These are phyloP conservation scores for Quercus phellos DNA, from an alignment of 331 rosid genomes.

Conservation along the genomic window DNA sequence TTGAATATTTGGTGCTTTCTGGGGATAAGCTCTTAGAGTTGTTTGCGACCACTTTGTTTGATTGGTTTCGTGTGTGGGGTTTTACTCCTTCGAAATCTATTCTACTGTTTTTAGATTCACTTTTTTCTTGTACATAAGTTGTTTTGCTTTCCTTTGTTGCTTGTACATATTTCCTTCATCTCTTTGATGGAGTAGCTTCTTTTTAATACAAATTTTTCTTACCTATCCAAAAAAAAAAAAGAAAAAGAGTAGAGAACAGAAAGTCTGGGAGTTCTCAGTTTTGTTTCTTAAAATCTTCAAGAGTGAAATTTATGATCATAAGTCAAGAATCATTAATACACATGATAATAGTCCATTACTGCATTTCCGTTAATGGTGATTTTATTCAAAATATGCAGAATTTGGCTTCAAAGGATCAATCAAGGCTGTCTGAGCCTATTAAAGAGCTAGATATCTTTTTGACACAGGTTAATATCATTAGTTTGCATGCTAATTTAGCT, in stretches of 20 bases:
- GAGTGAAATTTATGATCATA: not conserved
- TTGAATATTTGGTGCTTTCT: no score
- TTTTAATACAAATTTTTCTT: no score
- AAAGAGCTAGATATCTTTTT: constrained; percentile 83
- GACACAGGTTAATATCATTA: constrained; percentile 60
- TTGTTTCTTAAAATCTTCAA: constrained; percentile 9
- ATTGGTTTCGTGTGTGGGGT: no score
- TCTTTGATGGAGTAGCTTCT: no score
- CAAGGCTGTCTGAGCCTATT: constrained; percentile 68
- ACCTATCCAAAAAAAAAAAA: no score
- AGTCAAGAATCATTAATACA: not conserved
- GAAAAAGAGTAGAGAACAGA: not conserved
- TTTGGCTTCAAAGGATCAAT: constrained; percentile 67
- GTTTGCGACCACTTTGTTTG: no score
- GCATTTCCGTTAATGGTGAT: not conserved
- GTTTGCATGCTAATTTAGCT: constrained; percentile 12
- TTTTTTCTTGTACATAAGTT: no score
- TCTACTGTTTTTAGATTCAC: no score
- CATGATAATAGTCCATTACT: not conserved
- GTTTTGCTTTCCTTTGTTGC: no score
- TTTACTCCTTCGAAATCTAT: no score
- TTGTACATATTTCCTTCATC: no score
- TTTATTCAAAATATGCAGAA: constrained; percentile 44
- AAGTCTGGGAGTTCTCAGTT: not conserved
- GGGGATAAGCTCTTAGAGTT: no score